These are phyloP conservation scores for Eucalyptus rudis DNA, from an alignment of 345 rosid genomes.

Conservation along the genomic window DNA sequence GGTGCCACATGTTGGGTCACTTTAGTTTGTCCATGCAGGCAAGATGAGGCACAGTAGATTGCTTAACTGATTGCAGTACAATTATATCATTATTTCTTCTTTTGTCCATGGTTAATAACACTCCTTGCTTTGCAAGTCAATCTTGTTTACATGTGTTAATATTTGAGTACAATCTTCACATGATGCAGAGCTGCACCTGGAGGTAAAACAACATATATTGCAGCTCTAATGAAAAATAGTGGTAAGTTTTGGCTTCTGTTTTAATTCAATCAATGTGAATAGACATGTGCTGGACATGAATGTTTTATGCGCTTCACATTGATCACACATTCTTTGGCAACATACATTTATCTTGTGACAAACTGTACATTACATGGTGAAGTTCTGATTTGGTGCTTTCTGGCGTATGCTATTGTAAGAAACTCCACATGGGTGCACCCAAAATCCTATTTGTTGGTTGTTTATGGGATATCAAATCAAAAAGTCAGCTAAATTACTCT, in stretches of 20 bases:
- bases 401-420: neutral
- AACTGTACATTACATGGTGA: neutral
- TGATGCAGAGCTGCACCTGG: conserved; percentile 90
- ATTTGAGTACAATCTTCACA: neutral
- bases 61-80: neutral
- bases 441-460: neutral
- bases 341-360: neutral
- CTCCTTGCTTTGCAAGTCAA: neutral
- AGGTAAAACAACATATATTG: conserved; percentile 35
- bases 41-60: neutral
- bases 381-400: neutral
- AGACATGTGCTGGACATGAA: neutral
- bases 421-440: neutral
- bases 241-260: conserved; percentile 28
- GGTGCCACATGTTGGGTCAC: neutral
- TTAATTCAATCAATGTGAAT: neutral
- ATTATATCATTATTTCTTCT: neutral
- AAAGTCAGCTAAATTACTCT: neutral
- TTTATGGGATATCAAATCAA: neutral
- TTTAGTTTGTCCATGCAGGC: neutral
- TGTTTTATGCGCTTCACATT: neutral
- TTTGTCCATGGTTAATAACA: neutral
- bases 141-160: neutral
- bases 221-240: conserved; percentile 36
- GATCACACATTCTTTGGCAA: neutral